phyloP scores from a whole-genome alignment of 805 yeast species.

The Sugiyamaella lignohabitans region DNA sequence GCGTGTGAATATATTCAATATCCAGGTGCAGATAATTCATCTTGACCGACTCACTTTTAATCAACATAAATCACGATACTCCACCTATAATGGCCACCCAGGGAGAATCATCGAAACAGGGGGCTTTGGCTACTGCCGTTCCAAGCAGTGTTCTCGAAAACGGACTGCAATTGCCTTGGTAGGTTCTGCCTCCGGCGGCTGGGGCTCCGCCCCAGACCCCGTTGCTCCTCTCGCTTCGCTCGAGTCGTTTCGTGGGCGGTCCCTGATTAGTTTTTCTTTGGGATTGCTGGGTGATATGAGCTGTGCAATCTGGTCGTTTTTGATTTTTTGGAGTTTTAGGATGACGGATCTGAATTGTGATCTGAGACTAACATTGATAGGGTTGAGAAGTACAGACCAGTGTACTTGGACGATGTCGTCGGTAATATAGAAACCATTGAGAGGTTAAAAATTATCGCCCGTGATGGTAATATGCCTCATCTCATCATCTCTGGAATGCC shows the following conservation, averaged over 20 bases:
- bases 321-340: no score
- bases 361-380: slow-evolving; percentile 24
- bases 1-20: no score
- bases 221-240: no score
- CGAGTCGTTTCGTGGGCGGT: no score
- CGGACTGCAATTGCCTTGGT: slow-evolving; percentile 19
- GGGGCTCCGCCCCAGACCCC: no score
- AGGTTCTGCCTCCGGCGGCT: no score
- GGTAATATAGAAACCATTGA: slow-evolving; percentile 90
- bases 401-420: slow-evolving; percentile 70
- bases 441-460: slow-evolving; percentile 73
- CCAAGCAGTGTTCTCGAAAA: neutral
- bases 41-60: no score
- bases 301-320: no score
- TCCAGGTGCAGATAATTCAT: no score
- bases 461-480: slow-evolving; percentile 96
- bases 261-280: slow-evolving; percentile 1
- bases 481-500: slow-evolving; percentile 90
- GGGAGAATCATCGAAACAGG: slow-evolving; percentile 15
- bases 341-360: neutral
- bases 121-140: slow-evolving; percentile 2
- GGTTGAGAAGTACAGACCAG: slow-evolving; percentile 97
- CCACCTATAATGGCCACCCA: slow-evolving; percentile 7
- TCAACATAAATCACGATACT: no score
- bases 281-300: no score